Evolutionary conservation across 2,329 filamentous ascomycete species (phyloP).

Genomic region (Aspergillus versicolor): DNA sequence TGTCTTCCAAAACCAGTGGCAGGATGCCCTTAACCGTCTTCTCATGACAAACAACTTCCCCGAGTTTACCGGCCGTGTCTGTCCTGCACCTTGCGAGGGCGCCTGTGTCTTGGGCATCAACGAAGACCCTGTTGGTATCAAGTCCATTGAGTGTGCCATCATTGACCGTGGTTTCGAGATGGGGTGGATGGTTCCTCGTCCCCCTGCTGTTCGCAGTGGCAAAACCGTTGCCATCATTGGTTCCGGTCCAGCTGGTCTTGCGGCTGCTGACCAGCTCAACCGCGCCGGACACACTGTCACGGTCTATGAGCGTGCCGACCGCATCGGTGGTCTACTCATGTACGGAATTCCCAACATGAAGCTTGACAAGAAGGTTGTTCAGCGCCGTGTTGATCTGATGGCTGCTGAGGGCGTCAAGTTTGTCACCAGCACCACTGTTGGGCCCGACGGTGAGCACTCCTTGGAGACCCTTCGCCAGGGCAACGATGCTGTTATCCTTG

Average conservation of each 20-base stretch:
- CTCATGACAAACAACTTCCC: slow-evolving; percentile 99
- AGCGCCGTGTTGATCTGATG: slow-evolving; percentile 94
- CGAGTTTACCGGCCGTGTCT: slow-evolving; percentile 95
- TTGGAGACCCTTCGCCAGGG: slow-evolving; percentile 70
- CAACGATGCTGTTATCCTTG: slow-evolving; percentile 83
- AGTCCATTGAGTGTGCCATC: slow-evolving; percentile 96
- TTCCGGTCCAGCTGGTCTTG: slow-evolving; percentile 87
- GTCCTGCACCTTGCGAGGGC: slow-evolving; percentile 93
- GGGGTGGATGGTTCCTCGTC: slow-evolving; percentile 92
- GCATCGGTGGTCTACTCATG: slow-evolving; percentile 89
- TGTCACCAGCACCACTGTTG: slow-evolving; percentile 73
- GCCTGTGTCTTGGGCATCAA: slow-evolving; percentile 96
- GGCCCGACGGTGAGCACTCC: slow-evolving; percentile 67
- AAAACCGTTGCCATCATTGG: slow-evolving; percentile 88
- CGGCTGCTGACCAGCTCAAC: slow-evolving; percentile 91
- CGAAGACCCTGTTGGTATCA: slow-evolving; percentile 95
- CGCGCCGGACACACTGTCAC: slow-evolving; percentile 84
- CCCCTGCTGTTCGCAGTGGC: slow-evolving; percentile 76
- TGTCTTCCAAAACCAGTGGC: slow-evolving; percentile 75
- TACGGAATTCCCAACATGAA: slow-evolving; percentile 99
- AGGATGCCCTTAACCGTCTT: slow-evolving; percentile 84
- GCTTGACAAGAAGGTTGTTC: slow-evolving; percentile 95
- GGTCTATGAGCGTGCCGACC: slow-evolving; percentile 89
- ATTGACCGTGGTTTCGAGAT: slow-evolving; percentile 96
- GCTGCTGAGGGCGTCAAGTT: slow-evolving; percentile 82